Conservation (phyloP, 78 protist species). For the Diacronema lutheri region DNA sequence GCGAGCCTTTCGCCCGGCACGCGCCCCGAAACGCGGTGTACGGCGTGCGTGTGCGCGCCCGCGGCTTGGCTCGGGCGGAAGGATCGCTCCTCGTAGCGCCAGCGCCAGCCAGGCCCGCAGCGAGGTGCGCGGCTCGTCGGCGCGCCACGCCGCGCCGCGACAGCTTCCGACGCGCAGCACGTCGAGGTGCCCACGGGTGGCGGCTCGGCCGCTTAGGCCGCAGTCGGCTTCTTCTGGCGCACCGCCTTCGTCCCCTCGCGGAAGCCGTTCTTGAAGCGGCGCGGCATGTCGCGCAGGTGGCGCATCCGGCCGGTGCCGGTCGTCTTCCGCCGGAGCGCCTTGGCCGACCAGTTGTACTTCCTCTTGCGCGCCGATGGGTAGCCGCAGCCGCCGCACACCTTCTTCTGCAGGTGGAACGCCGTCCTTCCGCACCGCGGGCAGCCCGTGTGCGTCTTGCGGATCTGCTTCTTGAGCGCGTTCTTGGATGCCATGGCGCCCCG, state of each 20-base stretch:
- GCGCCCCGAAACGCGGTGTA: too few species aligned
- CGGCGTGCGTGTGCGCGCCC: too few species aligned
- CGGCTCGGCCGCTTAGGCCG: too few species aligned
- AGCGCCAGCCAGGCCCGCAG: too few species aligned
- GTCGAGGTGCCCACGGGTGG: too few species aligned
- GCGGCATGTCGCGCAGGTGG: slow-evolving; percentile 74
- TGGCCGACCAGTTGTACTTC: slow-evolving; percentile 80
- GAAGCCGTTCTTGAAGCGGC: slow-evolving; percentile 87
- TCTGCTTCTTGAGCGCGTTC: slow-evolving; percentile 22
- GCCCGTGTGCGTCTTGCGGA: slow-evolving; percentile 89
- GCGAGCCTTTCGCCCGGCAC: too few species aligned
- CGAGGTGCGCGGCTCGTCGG: too few species aligned
- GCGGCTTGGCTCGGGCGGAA: too few species aligned
- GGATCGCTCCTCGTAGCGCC: too few species aligned
- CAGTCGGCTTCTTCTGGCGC: too few species aligned
- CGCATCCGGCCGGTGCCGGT: slow-evolving; percentile 98
- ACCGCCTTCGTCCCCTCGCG: slow-evolving; percentile 43
- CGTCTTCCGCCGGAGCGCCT: slow-evolving; percentile 93
- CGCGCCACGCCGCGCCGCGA: too few species aligned
- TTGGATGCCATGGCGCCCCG: not conserved
- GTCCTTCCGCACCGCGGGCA: slow-evolving; percentile 96
- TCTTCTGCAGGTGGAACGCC: slow-evolving; percentile 91
- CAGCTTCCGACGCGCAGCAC: too few species aligned
- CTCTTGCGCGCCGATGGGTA: slow-evolving; percentile 91
- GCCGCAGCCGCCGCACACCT: slow-evolving; percentile 93